phyloP scores from a whole-genome alignment of 2,329 filamentous ascomycete species.

The Plenodomus lindquistii region DNA sequence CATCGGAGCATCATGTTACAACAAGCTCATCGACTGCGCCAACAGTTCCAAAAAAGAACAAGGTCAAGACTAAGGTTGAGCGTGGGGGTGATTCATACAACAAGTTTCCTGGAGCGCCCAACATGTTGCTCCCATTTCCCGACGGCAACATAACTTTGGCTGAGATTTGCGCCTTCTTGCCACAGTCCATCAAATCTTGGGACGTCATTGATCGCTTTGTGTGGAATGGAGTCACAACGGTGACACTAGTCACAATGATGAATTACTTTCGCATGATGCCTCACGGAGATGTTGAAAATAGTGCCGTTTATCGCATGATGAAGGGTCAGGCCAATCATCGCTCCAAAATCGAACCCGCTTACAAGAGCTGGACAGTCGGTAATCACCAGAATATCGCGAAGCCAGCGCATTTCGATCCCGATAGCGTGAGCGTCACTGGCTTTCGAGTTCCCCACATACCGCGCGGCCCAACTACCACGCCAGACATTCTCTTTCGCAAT shows the following conservation, averaged over 20 bases:
- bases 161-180: constrained; percentile 30
- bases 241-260: constrained; percentile 17
- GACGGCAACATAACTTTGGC: constrained; percentile 28
- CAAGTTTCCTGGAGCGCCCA: constrained; percentile 21
- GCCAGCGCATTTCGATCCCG: constrained; percentile 11
- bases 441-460: constrained; percentile 10
- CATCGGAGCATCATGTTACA: too few species aligned
- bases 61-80: too few species aligned
- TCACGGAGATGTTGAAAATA: constrained; percentile 9
- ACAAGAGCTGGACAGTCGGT: constrained; percentile 17
- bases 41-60: neutral
- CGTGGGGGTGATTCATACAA: too few species aligned
- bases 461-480: neutral
- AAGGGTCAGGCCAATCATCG: constrained; percentile 17
- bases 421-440: constrained; percentile 19
- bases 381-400: constrained; percentile 9
- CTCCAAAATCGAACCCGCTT: constrained; percentile 8
- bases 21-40: neutral
- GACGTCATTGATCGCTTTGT: constrained; percentile 28
- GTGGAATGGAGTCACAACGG: constrained; percentile 20
- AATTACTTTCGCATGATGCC: constrained; percentile 20
- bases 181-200: constrained; percentile 24
- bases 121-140: constrained; percentile 20
- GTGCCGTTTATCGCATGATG: constrained; percentile 23
- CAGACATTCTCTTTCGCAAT: constrained; percentile 17